These are phyloP conservation scores for Fragaria vesca DNA, from an alignment of 306 rosid genomes.

Conservation along the genomic window DNA sequence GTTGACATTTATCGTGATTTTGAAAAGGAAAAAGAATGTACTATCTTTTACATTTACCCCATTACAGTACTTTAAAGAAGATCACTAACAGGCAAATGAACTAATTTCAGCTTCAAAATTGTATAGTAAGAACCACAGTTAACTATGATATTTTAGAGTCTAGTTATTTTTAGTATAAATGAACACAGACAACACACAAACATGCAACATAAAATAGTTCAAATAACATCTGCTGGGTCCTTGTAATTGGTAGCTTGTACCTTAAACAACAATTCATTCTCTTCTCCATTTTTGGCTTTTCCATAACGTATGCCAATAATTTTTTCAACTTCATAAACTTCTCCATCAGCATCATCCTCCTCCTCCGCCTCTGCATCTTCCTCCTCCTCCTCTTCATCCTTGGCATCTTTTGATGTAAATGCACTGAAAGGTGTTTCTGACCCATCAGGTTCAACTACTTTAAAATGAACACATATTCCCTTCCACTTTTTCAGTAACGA, in stretches of 20 bases:
- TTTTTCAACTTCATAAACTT: conserved; percentile 61
- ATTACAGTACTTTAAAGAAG: neutral
- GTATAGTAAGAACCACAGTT: neutral
- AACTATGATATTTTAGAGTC: neutral
- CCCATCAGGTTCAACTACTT: conserved; percentile 36
- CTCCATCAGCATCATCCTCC: conserved; percentile 24
- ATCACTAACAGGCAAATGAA: neutral
- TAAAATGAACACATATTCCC: conserved; percentile 46
- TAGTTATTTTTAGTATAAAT: neutral
- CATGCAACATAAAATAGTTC: neutral
- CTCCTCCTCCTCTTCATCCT: conserved; percentile 23
- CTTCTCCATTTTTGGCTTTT: conserved; percentile 38
- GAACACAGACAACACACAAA: neutral
- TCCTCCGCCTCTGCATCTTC: conserved; percentile 31
- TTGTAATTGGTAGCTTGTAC: conserved; percentile 16
- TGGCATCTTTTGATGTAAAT: neutral
- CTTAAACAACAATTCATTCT: conserved; percentile 57
- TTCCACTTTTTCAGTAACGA: conserved; percentile 63
- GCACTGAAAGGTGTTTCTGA: neutral
- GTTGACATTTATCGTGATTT: neutral
- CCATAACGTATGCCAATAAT: conserved; percentile 53
- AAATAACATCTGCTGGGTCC: neutral
- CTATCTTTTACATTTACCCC: neutral
- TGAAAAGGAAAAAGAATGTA: neutral
- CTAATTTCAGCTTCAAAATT: neutral